Evolutionary conservation across 2,329 filamentous ascomycete genomes (phyloP).

Genomic region (Calonectria fujianensis): DNA sequence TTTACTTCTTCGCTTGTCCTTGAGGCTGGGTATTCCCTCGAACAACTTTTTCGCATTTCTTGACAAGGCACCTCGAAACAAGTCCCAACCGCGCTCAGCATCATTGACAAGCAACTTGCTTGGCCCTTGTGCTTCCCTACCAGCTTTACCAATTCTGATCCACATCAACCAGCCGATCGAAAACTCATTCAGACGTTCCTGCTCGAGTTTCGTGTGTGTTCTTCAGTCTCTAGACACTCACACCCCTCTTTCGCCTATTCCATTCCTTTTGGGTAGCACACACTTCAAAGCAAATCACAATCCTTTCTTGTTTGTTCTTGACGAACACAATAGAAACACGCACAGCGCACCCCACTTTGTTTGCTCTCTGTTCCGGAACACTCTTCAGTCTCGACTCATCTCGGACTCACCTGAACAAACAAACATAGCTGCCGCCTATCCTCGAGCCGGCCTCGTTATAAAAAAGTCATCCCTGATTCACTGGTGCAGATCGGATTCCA

Average conservation of each 20-base stretch:
- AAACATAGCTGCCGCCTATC: conserved; percentile 15
- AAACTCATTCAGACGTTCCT: conserved; percentile 3
- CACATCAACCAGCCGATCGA: conserved; percentile 9
- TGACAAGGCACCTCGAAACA: background rate
- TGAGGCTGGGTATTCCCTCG: conserved; percentile 32
- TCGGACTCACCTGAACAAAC: conserved; percentile 32
- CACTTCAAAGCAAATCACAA: conserved; percentile 45
- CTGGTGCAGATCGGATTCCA: conserved; percentile 15
- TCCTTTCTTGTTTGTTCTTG: conserved; percentile 46
- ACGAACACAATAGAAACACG: conserved; percentile 39
- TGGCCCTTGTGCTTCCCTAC: background rate
- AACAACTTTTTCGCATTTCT: conserved; percentile 22
- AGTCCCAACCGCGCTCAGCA: conserved; percentile 5
- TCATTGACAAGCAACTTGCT: conserved; percentile 18
- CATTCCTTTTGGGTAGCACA: conserved; percentile 45
- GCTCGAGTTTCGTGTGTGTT: conserved; percentile 14
- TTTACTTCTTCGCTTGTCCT: conserved; percentile 27
- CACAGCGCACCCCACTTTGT: conserved; percentile 1
- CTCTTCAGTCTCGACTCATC: conserved; percentile 19
- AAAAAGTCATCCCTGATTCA: conserved; percentile 28
- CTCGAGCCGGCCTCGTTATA: conserved; percentile 45
- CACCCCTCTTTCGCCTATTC: conserved; percentile 36
- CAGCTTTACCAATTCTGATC: conserved; percentile 9
- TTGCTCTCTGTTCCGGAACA: conserved; percentile 7
- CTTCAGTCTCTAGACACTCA: conserved; percentile 27